Conservation (phyloP, 2,329 filamentous ascomycete species). For the Neurospora sp. region DNA sequence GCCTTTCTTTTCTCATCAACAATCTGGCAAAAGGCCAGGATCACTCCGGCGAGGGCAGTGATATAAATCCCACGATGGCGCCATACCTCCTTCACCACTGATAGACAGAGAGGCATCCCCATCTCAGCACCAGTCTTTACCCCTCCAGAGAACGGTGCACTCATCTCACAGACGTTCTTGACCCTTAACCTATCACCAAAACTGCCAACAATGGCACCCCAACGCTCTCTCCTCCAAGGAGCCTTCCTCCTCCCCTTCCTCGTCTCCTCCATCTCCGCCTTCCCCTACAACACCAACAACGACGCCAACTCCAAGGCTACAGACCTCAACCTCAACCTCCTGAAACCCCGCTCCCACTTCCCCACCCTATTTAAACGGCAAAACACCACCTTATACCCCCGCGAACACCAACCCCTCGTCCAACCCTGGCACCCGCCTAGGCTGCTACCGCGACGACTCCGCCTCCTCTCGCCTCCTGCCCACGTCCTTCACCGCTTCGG, state of each 20-base stretch:
- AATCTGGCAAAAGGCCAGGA: neutral
- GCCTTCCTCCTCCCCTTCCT: neutral
- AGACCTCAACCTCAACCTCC: neutral
- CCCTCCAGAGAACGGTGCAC: neutral
- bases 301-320: neutral
- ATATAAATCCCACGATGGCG: neutral
- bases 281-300: neutral
- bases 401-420: neutral
- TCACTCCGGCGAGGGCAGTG: neutral
- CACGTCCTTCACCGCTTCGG: conserved; percentile 4
- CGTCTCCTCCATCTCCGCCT: neutral
- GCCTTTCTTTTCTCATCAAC: no score
- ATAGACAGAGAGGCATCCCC: neutral
- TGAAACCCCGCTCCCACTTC: neutral
- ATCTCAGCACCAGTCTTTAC: neutral
- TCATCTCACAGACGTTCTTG: neutral
- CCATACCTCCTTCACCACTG: neutral
- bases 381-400: neutral
- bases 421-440: conserved; percentile 3
- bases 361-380: neutral
- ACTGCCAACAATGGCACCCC: neutral
- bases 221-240: neutral
- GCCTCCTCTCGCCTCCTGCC: conserved; percentile 6
- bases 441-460: conserved; percentile 10
- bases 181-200: neutral